Evolutionary conservation across 495 filamentous ascomycete genomes (phyloP), one percentile per base, ranked within the genome.

Genomic region (Aspergillus diversus): DNA sequence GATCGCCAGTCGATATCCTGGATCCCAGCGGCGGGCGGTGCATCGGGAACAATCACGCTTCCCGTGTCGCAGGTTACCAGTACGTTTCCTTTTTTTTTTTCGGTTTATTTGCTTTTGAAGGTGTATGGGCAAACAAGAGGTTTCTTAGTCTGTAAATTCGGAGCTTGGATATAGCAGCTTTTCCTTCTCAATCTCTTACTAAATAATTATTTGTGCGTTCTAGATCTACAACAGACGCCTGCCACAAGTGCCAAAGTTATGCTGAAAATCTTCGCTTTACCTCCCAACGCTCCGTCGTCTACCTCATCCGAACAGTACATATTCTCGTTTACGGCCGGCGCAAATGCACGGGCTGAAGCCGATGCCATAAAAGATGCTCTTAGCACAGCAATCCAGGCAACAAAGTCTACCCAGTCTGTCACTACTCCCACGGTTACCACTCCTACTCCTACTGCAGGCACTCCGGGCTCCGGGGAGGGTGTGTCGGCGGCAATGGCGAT

Each of bases 151-250:
- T 63, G 50, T 64, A 56, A 3, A 11, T 32, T 57, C 13, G 17
- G 17, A 11, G 31, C 9, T 43, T 27, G 33, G 11, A 17, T 16
- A 16, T 13, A 33, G 5, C 15, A 51, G 16, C 15, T 50, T 27
- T 4, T 55, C 32, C 27, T 39, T 6, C 15, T 34, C 15, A 11
- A 9, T 21, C 0, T 50, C 21, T 17, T 27, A 55, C 54, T 59
- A 21, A 66, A 27, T 27, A 27, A 27, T 27, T 27, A 11, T n/a
- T 43, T 43, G 59, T 53, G 47, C 56, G 27, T 12, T 34, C 27
- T 56, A 81, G 79, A 98, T 79, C 83, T 99, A 43, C 93, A 98
- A 69, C 93, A 97, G 74, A 97, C 95, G 1, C 92, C 93, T 0
- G 90, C 89, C 49, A 87, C 79, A 7, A 85, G 82, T 16, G 77